phyloP scores from a whole-genome alignment of 108 stramenopile species.

The Aurantiochytrium sp. region DNA sequence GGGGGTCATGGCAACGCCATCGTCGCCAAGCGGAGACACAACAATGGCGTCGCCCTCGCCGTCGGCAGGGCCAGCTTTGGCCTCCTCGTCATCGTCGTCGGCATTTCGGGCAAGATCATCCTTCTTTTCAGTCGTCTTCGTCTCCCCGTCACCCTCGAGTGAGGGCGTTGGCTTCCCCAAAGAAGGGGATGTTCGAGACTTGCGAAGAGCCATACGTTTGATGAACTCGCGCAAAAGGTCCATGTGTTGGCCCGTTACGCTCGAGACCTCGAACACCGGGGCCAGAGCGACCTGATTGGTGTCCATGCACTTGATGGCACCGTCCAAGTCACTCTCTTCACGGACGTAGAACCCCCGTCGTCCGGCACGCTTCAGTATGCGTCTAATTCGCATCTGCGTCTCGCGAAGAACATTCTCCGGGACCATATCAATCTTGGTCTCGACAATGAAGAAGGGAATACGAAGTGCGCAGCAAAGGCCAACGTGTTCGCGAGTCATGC shows the following conservation, averaged over 20 bases:
- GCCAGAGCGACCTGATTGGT: constrained; percentile 64
- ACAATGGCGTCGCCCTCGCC: not conserved
- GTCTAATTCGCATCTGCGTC: constrained; percentile 67
- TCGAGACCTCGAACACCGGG: constrained; percentile 88
- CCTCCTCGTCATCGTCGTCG: not conserved
- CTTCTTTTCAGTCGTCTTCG: not conserved
- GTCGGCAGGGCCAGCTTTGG: not conserved
- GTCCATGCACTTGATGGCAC: constrained; percentile 75
- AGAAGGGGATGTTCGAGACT: not conserved
- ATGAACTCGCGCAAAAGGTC: constrained; percentile 81
- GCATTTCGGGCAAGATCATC: not conserved
- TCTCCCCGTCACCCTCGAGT: not conserved
- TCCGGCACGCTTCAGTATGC: constrained; percentile 37
- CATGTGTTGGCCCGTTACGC: constrained; percentile 89
- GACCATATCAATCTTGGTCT: constrained; percentile 96
- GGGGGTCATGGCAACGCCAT: not conserved
- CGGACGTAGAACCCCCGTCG: constrained; percentile 37
- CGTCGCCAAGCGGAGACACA: not conserved
- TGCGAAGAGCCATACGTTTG: constrained; percentile 35
- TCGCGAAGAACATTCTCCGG: constrained; percentile 82
- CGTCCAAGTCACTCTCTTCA: constrained; percentile 44
- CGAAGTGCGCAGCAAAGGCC: constrained; percentile 89
- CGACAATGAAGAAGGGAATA: constrained; percentile 78
- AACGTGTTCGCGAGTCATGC: constrained; percentile 97
- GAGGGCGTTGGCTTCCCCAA: not conserved